Evolutionary conservation across 78 protist genomes (phyloP).

Genomic region (Capsaspora owczarzaki): DNA sequence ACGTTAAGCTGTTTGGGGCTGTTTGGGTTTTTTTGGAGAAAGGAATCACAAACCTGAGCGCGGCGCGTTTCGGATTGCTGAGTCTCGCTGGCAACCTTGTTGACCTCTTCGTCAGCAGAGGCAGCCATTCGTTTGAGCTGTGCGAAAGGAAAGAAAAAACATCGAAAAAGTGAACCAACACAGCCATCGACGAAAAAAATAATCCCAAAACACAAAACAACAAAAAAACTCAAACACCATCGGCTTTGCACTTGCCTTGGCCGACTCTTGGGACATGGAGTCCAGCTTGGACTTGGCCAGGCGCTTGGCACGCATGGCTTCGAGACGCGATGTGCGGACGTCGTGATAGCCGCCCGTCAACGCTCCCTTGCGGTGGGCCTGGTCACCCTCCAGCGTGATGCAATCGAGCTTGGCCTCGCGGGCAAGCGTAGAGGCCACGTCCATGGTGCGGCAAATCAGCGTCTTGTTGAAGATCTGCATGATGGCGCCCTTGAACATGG

Average conservation of each 20-base stretch:
- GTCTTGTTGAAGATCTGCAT: slow-evolving; percentile 66
- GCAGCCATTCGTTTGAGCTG: too few species aligned
- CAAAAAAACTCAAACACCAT: background rate
- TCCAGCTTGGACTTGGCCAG: background rate
- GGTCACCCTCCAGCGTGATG: slow-evolving; percentile 81
- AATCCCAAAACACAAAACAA: too few species aligned
- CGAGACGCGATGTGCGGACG: background rate
- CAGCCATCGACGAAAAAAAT: too few species aligned
- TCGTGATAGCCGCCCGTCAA: slow-evolving; percentile 86
- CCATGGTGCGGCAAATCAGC: slow-evolving; percentile 53
- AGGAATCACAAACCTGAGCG: too few species aligned
- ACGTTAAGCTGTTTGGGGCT: too few species aligned
- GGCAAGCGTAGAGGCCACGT: slow-evolving; percentile 47
- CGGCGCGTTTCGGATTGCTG: too few species aligned
- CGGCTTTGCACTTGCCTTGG: background rate
- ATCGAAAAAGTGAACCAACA: too few species aligned
- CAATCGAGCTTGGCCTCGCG: slow-evolving; percentile 44
- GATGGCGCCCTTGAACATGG: slow-evolving; percentile 18
- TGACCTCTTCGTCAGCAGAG: too few species aligned
- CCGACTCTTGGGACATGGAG: background rate
- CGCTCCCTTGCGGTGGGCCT: slow-evolving; percentile 75
- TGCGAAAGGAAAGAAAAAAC: too few species aligned
- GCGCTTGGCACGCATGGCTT: background rate
- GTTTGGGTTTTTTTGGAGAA: too few species aligned
- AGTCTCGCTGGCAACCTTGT: too few species aligned